Conservation (phyloP, 208 protist species). For the Trypanosoma scelopori region DNA sequence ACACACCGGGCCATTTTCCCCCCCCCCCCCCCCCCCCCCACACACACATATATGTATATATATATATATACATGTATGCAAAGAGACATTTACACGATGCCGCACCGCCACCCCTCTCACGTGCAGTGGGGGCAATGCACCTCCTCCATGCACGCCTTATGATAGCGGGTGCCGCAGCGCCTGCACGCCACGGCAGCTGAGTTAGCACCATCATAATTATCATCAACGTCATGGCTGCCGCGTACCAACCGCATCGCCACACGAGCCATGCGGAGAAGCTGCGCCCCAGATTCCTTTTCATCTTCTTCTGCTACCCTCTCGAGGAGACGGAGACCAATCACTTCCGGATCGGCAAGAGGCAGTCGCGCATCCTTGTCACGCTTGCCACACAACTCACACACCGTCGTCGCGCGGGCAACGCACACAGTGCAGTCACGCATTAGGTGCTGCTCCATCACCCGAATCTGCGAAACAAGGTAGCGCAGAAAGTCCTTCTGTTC, state of each 20-base stretch:
- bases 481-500: constrained; percentile 1
- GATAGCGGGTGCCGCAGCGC: constrained; percentile 8
- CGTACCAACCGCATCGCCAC: constrained; percentile 10
- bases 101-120: neutral
- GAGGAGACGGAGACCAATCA: constrained; percentile 6
- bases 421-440: constrained; percentile 10
- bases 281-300: neutral
- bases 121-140: constrained; percentile 8
- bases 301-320: neutral
- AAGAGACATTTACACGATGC: too few relatives aligned
- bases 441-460: constrained; percentile 13
- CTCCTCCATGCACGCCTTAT: constrained; percentile 1
- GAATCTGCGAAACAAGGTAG: constrained; percentile 11
- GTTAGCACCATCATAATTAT: neutral
- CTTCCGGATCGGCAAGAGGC: constrained; percentile 7
- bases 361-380: constrained; percentile 2
- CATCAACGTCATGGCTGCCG: neutral
- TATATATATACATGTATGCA: too few relatives aligned
- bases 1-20: too few relatives aligned
- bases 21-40: too few relatives aligned
- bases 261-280: neutral
- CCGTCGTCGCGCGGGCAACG: constrained; percentile 1
- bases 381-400: constrained; percentile 16
- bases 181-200: neutral
- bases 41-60: too few relatives aligned